These are phyloP conservation scores for Thamnidium elegans DNA, from an alignment of 192 early-diverging fungal genomes.

Conservation along the genomic window DNA sequence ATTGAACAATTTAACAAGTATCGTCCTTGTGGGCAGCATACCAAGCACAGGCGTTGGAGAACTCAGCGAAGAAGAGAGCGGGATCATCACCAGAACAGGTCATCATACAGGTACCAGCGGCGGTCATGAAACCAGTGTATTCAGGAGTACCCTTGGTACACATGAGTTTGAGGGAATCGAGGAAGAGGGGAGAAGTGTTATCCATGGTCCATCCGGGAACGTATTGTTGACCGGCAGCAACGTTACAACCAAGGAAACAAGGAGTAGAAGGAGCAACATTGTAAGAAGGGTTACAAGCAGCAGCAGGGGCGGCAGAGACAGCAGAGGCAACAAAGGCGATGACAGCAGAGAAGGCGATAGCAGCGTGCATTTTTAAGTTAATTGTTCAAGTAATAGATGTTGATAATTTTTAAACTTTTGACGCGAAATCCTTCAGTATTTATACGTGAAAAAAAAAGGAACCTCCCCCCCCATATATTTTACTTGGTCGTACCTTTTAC, in stretches of 20 bases:
- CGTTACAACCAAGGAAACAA: constrained; percentile 4
- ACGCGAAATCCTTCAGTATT: too few species aligned
- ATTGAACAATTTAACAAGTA: background rate
- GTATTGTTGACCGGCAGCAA: background rate
- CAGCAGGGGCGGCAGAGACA: constrained; percentile 10
- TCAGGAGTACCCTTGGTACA: background rate
- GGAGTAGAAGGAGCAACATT: constrained; percentile 5
- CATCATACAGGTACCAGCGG: constrained; percentile 4
- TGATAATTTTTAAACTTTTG: too few species aligned
- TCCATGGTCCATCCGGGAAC: constrained; percentile 7
- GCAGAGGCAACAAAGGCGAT: background rate
- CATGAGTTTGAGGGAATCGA: background rate
- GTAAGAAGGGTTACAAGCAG: constrained; percentile 9
- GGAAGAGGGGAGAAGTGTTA: constrained; percentile 2
- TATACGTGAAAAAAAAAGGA: too few species aligned
- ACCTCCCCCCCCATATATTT: too few species aligned
- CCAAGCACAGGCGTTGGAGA: background rate
- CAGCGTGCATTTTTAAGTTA: background rate
- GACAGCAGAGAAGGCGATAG: background rate
- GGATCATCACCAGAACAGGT: constrained; percentile 7
- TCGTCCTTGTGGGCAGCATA: constrained; percentile 3
- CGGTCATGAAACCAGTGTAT: background rate
- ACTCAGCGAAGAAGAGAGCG: background rate
- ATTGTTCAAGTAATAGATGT: background rate
- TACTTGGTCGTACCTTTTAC: too few species aligned